Conservation (phyloP, 257 asterid genomes). For the Paulownia fortunei region DNA sequence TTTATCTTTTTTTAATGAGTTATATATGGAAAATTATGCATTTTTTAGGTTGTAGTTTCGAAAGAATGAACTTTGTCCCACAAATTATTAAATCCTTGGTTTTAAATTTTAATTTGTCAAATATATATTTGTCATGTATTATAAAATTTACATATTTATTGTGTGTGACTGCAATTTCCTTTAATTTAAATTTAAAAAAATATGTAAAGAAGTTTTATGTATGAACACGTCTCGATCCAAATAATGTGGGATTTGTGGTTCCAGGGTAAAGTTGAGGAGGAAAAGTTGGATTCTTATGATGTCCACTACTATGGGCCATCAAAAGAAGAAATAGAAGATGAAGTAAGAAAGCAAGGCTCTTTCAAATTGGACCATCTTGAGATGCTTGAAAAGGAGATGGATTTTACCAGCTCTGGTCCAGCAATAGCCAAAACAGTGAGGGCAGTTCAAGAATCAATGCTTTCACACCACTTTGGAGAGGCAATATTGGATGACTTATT, state of each 20-base stretch:
- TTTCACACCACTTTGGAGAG: constrained; percentile 66
- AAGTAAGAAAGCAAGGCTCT: constrained; percentile 39
- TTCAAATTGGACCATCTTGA: constrained; percentile 49
- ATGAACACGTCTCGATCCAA: background rate
- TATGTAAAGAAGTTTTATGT: background rate
- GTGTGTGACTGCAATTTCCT: too few relatives aligned
- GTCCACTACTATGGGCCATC: constrained; percentile 65
- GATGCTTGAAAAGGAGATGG: constrained; percentile 44
- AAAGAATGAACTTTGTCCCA: too few relatives aligned
- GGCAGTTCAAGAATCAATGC: constrained; percentile 67
- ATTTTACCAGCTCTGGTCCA: constrained; percentile 42
- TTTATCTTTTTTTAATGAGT: too few relatives aligned
- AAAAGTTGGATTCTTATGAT: constrained; percentile 55
- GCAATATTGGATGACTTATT: constrained; percentile 52
- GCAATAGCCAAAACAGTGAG: constrained; percentile 59
- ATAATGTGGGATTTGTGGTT: background rate
- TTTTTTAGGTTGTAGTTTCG: too few relatives aligned
- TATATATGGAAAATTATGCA: too few relatives aligned
- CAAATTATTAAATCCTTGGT: too few relatives aligned
- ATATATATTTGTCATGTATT: too few relatives aligned
- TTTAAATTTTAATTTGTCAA: too few relatives aligned
- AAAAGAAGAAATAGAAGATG: constrained; percentile 49
- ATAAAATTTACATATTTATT: too few relatives aligned
- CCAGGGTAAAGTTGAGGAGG: constrained; percentile 57
- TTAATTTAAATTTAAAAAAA: background rate